Evolutionary conservation across 257 asterid genomes (phyloP), one percentile per base, ranked within the genome.

Genomic region (Avicennia marina): DNA sequence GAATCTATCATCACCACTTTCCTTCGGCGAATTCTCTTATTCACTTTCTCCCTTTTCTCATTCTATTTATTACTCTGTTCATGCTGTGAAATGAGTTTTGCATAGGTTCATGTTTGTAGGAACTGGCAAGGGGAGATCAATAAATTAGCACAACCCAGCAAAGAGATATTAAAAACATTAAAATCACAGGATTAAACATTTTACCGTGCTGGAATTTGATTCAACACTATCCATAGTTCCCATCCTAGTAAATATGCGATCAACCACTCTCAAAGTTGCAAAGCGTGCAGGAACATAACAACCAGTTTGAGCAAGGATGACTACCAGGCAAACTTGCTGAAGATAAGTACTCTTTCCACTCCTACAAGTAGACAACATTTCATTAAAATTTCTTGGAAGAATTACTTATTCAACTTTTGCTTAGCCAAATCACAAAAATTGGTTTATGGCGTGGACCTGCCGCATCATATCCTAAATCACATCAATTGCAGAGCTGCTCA

Each of bases 301-400:
- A 60, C 98, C 98, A 76, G 85, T 80, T 75, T 91, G 98, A 59
- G 98, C 98, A 31, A 91, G 94, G 78, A 91, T 88, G 82, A 88
- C 82, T 17, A 81, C 71, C 67, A 88, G 67, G 68, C 98, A 88
- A 73, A 88, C 72, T 81, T 88, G 98, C 68, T 91, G 98, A 78
- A 88, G 96, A 74, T 83, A 91, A 55, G 98, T 88, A 68, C 96
- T 91, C 81, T 91, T 91, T 67, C 96, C 98, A 56, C 98, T 91
- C 98, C 98, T 91, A 51, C 52, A 76, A 53, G 44, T 53, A 63
- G 69, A 67, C 52, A 78, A 32, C 27, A 40, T 16, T 13, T 46
- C 46, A 52, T 46, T 40, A 60, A 9, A 26, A 19, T 55, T 46
- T 15, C 15, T 56, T 53, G 46, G 51, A 67, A 64, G 25, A 38